A percentile compares a stretch with the other conserved stretches of the same genome.
phyloP scores from a whole-genome alignment of 805 yeast genomes.

The Kuraishia hungarica region DNA sequence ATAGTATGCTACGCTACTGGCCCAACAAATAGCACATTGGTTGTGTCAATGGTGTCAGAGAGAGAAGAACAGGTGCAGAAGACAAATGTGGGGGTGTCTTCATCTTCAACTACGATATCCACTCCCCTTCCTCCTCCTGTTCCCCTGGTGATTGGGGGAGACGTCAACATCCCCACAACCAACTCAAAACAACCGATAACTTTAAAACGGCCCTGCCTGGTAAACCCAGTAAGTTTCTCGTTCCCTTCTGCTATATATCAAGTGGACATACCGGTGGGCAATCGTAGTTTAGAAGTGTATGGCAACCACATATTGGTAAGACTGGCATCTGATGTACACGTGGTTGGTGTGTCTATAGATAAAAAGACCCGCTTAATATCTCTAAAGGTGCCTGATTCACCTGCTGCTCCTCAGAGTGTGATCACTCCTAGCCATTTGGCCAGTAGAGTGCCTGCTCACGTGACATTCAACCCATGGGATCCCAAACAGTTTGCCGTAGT shows the following conservation, averaged over 20 bases:
- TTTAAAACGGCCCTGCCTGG: background rate
- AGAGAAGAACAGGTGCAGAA: background rate
- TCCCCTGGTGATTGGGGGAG: background rate
- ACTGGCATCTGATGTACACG: background rate
- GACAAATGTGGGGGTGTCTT: too few relatives aligned
- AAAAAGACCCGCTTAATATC: background rate
- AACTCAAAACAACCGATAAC: background rate
- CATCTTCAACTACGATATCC: too few relatives aligned
- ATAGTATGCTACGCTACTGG: background rate
- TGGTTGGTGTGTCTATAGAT: background rate
- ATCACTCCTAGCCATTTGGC: background rate
- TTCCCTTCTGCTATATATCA: background rate
- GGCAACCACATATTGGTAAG: slow-evolving; percentile 12
- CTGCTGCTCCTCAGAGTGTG: background rate
- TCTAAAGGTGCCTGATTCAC: too few relatives aligned
- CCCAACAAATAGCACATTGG: background rate
- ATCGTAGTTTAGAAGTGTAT: slow-evolving; percentile 12
- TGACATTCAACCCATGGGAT: slow-evolving; percentile 35
- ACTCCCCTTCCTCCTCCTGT: background rate
- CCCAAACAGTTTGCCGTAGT: slow-evolving; percentile 28
- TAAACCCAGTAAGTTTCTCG: background rate
- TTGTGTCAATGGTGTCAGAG: background rate
- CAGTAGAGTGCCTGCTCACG: slow-evolving; percentile 29
- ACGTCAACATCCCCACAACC: background rate
- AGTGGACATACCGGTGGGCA: slow-evolving; percentile 7